Evolutionary conservation across 2,329 filamentous ascomycete genomes (phyloP).

Genomic region (Leptographium flavum): DNA sequence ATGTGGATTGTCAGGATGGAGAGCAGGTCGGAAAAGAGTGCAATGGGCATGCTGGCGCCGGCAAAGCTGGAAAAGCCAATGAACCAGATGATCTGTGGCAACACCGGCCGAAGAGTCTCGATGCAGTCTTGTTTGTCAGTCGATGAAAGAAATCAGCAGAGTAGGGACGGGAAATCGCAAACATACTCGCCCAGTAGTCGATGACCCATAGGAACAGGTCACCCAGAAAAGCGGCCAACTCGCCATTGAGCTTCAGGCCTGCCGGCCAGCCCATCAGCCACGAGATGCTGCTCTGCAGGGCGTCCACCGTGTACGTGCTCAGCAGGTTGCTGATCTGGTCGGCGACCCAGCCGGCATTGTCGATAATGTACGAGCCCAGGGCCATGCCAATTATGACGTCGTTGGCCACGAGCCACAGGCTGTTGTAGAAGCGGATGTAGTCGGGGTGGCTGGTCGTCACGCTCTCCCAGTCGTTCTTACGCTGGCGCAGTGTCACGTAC

Average conservation of each 20-base stretch:
- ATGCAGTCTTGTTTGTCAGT: conserved; percentile 67
- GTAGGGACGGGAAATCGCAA: not conserved
- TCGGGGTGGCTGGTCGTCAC: conserved; percentile 91
- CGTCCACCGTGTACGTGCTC: conserved; percentile 72
- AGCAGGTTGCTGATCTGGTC: conserved; percentile 64
- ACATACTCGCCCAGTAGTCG: conserved; percentile 82
- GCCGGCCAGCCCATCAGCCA: conserved; percentile 97
- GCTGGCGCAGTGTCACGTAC: conserved; percentile 77
- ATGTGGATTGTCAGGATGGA: conserved; percentile 90
- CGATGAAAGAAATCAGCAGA: not conserved
- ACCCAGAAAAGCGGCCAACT: conserved; percentile 84
- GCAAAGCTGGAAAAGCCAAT: conserved; percentile 92
- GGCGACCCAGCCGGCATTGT: conserved; percentile 78
- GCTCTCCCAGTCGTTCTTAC: conserved; percentile 88
- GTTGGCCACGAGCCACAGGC: conserved; percentile 94
- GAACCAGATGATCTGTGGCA: conserved; percentile 82
- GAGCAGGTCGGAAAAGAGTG: conserved; percentile 84
- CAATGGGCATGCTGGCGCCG: conserved; percentile 92
- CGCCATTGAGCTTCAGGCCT: conserved; percentile 86
- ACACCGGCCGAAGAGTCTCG: conserved; percentile 56
- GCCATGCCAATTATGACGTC: conserved; percentile 98
- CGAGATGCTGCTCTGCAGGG: conserved; percentile 72
- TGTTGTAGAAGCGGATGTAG: conserved; percentile 98
- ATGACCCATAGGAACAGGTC: conserved; percentile 98
- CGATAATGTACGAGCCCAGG: conserved; percentile 89